phyloP scores from a whole-genome alignment of 805 yeast species.

The Metschnikowia noctiluminum region DNA sequence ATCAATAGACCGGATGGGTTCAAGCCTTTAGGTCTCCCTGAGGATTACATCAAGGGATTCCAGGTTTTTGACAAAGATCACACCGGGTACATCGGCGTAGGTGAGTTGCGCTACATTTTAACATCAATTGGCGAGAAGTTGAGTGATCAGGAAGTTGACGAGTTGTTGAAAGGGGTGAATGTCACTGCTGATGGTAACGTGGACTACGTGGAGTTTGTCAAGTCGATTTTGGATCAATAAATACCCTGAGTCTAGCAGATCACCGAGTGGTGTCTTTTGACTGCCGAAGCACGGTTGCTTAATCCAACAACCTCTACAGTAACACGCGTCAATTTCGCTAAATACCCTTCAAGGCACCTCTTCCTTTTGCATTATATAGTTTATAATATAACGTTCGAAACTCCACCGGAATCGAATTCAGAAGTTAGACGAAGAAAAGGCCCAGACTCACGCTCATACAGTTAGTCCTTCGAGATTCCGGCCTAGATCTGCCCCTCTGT shows the following conservation, averaged over 20 bases:
- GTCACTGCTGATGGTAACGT: constrained; percentile 92
- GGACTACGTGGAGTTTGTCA: constrained; percentile 92
- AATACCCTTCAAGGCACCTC: too few species aligned
- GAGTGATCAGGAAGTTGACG: constrained; percentile 89
- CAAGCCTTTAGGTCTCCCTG: constrained; percentile 83
- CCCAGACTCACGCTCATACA: too few species aligned
- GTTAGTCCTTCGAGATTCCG: too few species aligned
- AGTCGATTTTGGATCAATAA: constrained; percentile 86
- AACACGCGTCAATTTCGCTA: too few species aligned
- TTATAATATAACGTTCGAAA: too few species aligned
- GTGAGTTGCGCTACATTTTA: constrained; percentile 90
- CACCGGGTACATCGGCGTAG: constrained; percentile 95
- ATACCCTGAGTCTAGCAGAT: neutral
- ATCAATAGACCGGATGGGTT: constrained; percentile 86
- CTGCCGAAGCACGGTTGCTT: too few species aligned
- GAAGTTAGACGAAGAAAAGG: too few species aligned
- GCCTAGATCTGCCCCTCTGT: too few species aligned
- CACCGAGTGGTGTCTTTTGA: too few species aligned
- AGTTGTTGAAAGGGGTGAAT: constrained; percentile 90
- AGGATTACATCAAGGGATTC: constrained; percentile 85
- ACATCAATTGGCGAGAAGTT: constrained; percentile 96
- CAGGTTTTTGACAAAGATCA: constrained; percentile 96
- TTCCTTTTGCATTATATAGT: too few species aligned
- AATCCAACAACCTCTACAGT: too few species aligned
- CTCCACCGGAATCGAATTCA: too few species aligned